Evolutionary conservation across 2,329 filamentous ascomycete genomes (phyloP), one percentile per base, ranked within the genome.

Genomic region (Pestalotiopsis sp.): DNA sequence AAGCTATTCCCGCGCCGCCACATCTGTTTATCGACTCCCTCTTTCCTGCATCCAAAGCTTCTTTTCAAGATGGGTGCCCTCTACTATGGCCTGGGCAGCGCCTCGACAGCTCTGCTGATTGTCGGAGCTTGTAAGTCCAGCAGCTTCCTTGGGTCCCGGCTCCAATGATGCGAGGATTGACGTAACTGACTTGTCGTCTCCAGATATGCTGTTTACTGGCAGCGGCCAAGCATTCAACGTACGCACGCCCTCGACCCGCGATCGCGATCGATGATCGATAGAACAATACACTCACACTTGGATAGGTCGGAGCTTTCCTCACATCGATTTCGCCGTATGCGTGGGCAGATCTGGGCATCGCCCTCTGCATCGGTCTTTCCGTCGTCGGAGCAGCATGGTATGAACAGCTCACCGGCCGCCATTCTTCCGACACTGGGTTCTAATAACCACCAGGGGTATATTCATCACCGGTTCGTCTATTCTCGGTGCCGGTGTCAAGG

Each of bases 391-490:
- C 96, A 79, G 95, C 95, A 88, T 99, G 96, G 96, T 98, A 90
- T 74, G 85, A 31, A 23, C 23, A 12, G 7, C 13, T 7, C 56
- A 52, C 17, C 13, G 36, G 14, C 23, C n/a, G 49, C 23, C 67
- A 65, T 25, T 52, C 27, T 17, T 62, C 13, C 40, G 25, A 20
- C 66, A 40, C 61, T 63, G 62, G 56, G 41, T 52, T 56, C 36
- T 49, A 58, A 66, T 45, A 36, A 45, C 56, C 58, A 64, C n/a
- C 41, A 98, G 96, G 96, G 96, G 97, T 77, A 99, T 99, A 81
- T 96, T 99, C 84, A 96, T 98, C 75, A 99, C 96, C 41, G 97
- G 97, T 76, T 97, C 95, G 69, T 97, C 96, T 69, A 99, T 99
- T 80, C 89, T 99, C 74, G 97, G 97, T 78, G 96, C 93, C 76